A percentile compares a stretch with the other conserved stretches of the same genome.
Evolutionary conservation across 805 yeast genomes (phyloP).

Genomic region (Metschnikowia drakensbergensis): DNA sequence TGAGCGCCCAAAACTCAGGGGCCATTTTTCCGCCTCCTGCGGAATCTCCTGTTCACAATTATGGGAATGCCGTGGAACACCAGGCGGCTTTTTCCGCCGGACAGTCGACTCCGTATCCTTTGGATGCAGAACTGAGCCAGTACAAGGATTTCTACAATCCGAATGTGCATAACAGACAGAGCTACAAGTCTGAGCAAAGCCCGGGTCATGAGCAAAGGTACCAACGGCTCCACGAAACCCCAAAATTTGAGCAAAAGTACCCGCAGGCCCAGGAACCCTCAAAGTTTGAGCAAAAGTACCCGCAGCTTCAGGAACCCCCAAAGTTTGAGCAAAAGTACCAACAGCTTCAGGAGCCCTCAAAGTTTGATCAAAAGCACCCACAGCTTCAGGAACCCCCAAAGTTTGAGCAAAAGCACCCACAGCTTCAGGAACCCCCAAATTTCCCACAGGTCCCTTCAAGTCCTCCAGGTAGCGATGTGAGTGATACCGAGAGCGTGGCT

Average conservation of each 20-base stretch:
- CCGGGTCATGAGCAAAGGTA: not conserved
- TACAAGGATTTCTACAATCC: not conserved
- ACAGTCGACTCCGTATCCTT: not conserved
- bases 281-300: no score
- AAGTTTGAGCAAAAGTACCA: no score
- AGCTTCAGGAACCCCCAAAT: not conserved
- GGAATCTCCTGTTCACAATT: not conserved
- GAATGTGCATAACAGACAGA: no score
- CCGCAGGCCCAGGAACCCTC: slow-evolving; percentile 2
- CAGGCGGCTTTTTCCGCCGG: not conserved
- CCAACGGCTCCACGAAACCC: not conserved
- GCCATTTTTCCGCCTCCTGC: not conserved
- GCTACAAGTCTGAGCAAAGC: not conserved
- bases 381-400: not conserved
- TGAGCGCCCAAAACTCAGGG: not conserved
- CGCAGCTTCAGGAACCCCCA: no score
- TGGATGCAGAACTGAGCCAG: not conserved
- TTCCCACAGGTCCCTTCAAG: slow-evolving; percentile 14
- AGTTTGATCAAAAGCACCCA: no score
- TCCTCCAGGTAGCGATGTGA: slow-evolving; percentile 14
- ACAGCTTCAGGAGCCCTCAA: no score
- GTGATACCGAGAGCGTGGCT: slow-evolving; percentile 19
- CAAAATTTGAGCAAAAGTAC: not conserved
- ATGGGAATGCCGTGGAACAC: not conserved
- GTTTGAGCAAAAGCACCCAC: slow-evolving; percentile 4